Evolutionary conservation across 2,329 filamentous ascomycete species (phyloP).

Genomic region (Zymoseptoria brevis): DNA sequence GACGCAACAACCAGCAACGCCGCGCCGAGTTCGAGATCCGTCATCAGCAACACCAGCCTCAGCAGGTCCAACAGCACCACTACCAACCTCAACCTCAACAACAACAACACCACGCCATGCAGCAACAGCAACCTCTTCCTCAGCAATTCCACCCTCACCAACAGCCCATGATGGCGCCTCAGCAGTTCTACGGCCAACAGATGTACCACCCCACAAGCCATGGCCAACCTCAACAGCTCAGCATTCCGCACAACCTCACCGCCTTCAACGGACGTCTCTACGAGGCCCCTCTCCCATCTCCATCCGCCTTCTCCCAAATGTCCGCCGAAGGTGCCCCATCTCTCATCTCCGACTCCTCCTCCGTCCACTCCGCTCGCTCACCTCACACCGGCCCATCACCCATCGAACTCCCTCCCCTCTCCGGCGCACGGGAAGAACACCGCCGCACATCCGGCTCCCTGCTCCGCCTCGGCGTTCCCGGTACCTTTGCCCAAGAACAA

Average conservation of each 20-base stretch:
- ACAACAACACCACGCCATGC: slow-evolving; percentile 15
- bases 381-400: slow-evolving; percentile 38
- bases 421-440: slow-evolving; percentile 23
- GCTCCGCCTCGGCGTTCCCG: slow-evolving; percentile 31
- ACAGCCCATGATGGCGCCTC: slow-evolving; percentile 10
- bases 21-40: slow-evolving; percentile 28
- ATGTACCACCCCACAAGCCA: not conserved
- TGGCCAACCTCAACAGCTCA: no score
- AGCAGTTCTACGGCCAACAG: slow-evolving; percentile 2
- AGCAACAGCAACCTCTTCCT: slow-evolving; percentile 20
- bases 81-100: slow-evolving; percentile 8
- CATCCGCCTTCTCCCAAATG: slow-evolving; percentile 53
- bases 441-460: slow-evolving; percentile 26
- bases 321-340: slow-evolving; percentile 60
- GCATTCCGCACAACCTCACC: no score
- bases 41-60: slow-evolving; percentile 11
- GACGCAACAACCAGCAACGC: slow-evolving; percentile 34
- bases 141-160: slow-evolving; percentile 8
- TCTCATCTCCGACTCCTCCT: slow-evolving; percentile 58
- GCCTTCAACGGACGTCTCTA: slow-evolving; percentile 19
- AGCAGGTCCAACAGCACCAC: slow-evolving; percentile 14
- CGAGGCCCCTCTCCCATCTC: slow-evolving; percentile 56
- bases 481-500: slow-evolving; percentile 24
- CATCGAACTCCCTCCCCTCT: slow-evolving; percentile 38
- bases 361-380: slow-evolving; percentile 36